phyloP scores from a whole-genome alignment of 768 basidiomycete genomes.

The Amanita phalloides region DNA sequence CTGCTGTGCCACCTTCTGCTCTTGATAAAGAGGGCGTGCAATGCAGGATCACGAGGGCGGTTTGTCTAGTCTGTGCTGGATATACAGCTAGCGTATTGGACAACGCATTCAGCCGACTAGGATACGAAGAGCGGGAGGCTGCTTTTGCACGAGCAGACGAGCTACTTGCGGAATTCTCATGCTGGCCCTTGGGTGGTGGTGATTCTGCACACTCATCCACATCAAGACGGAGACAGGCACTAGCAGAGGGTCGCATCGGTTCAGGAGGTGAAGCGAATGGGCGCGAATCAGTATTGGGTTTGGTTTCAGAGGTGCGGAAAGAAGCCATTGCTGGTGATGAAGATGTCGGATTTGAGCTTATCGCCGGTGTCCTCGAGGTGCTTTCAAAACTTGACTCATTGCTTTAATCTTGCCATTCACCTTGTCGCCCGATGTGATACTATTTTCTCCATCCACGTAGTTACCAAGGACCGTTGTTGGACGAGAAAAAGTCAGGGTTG shows the following conservation, averaged over 20 bases:
- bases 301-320: constrained; percentile 63
- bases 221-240: constrained; percentile 21
- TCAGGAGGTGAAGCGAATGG: constrained; percentile 31
- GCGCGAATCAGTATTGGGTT: constrained; percentile 60
- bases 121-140: constrained; percentile 88
- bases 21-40: constrained; percentile 71
- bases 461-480: too few relatives aligned
- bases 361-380: constrained; percentile 90
- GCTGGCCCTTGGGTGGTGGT: constrained; percentile 70
- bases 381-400: constrained; percentile 87
- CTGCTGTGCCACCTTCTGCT: constrained; percentile 66
- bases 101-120: constrained; percentile 81
- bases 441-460: not conserved
- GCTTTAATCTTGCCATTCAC: constrained; percentile 27
- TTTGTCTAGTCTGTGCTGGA: constrained; percentile 81
- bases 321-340: constrained; percentile 60
- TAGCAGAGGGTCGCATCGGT: constrained; percentile 15
- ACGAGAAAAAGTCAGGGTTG: too few relatives aligned
- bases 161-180: constrained; percentile 80
- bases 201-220: constrained; percentile 15
- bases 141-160: constrained; percentile 94
- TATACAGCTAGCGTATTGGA: constrained; percentile 95
- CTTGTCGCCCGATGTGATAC: not conserved
- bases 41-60: constrained; percentile 70
- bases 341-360: constrained; percentile 82